Evolutionary conservation across 208 protist species (phyloP).

Genomic region (Vickermania spadyakhi): DNA sequence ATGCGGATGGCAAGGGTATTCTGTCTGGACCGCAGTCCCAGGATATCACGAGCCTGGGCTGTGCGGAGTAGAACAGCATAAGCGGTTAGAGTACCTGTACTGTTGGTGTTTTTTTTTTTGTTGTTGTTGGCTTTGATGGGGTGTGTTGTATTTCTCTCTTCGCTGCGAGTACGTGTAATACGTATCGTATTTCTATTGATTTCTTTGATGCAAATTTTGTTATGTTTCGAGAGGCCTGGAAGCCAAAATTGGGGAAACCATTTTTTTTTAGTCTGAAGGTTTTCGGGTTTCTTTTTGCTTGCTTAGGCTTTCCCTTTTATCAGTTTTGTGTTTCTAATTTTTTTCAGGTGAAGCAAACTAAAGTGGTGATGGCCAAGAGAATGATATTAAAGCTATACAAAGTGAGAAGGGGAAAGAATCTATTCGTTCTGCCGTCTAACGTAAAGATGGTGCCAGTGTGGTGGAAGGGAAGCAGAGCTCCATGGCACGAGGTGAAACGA

Average conservation of each 20-base stretch:
- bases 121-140: too few relatives aligned
- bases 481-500: neutral
- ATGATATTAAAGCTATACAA: too few relatives aligned
- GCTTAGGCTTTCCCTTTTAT: too few relatives aligned
- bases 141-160: too few relatives aligned
- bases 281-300: too few relatives aligned
- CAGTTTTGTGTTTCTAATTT: too few relatives aligned
- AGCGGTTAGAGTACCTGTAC: neutral
- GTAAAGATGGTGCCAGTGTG: neutral
- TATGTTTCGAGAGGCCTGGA: neutral
- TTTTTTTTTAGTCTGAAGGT: too few relatives aligned
- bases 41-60: neutral
- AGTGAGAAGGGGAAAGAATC: too few relatives aligned
- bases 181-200: neutral
- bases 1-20: neutral
- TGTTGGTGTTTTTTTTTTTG: too few relatives aligned
- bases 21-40: slow-evolving; percentile 2
- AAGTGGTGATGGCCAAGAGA: too few relatives aligned
- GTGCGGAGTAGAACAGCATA: neutral
- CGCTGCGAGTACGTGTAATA: neutral
- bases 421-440: neutral
- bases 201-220: neutral
- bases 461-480: neutral
- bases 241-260: too few relatives aligned
- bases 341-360: too few relatives aligned